phyloP scores from a whole-genome alignment of 2,329 filamentous ascomycete genomes.

The Pseudogymnoascus destructans region DNA sequence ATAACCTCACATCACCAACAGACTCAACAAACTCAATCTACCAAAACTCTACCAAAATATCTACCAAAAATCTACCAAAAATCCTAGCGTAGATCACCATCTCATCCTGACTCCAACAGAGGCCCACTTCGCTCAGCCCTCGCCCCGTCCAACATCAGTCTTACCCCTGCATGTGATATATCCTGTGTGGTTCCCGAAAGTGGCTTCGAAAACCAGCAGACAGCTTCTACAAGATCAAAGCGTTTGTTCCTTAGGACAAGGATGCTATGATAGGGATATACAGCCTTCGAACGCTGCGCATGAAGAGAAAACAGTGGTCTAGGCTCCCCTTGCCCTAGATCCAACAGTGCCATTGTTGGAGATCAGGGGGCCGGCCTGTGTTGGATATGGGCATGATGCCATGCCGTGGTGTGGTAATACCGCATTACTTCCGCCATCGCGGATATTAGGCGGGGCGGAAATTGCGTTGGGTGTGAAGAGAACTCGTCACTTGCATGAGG shows the following conservation, averaged over 20 bases:
- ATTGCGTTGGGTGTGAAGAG: not conserved
- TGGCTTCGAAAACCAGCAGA: not conserved
- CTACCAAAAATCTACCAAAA: too few relatives aligned
- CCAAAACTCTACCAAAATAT: too few relatives aligned
- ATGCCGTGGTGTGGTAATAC: constrained; percentile 1
- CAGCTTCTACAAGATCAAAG: not conserved
- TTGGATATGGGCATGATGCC: constrained; percentile 4
- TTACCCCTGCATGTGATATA: not conserved
- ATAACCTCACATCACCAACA: not conserved
- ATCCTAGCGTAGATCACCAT: not conserved
- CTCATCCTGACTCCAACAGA: not conserved
- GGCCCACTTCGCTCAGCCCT: constrained; percentile 2
- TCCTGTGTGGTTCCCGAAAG: not conserved
- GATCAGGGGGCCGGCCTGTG: not conserved
- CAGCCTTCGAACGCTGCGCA: not conserved
- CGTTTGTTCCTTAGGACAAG: not conserved
- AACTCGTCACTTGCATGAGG: not conserved
- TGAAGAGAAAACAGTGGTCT: not conserved
- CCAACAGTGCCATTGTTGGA: not conserved
- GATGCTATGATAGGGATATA: not conserved
- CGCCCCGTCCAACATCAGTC: not conserved
- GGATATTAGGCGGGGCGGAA: not conserved
- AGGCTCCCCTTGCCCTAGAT: not conserved
- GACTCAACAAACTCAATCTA: not conserved
- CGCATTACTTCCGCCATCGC: not conserved